These are phyloP conservation scores for Aureobasidium sp. DNA, from an alignment of 2,329 filamentous ascomycete genomes.

Conservation along the genomic window DNA sequence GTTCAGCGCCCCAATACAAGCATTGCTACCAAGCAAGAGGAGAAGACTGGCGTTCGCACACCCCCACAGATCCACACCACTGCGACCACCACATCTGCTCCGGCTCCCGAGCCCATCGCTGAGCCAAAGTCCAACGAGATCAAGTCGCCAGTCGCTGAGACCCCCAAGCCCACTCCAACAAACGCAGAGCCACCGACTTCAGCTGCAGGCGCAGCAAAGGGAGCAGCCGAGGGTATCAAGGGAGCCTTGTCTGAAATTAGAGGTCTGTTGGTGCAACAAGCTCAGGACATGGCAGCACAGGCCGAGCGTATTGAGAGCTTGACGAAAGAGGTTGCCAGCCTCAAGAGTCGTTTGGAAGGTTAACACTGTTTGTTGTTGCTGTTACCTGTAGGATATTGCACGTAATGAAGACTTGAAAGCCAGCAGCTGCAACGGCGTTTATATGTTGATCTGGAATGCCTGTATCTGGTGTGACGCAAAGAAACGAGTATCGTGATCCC, in stretches of 20 bases:
- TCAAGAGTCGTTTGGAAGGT: constrained; percentile 64
- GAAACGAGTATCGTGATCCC: not conserved
- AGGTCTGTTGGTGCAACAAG: constrained; percentile 54
- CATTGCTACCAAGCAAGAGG: constrained; percentile 28
- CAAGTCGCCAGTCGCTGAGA: constrained; percentile 16
- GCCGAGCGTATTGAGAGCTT: constrained; percentile 69
- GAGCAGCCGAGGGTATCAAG: constrained; percentile 48
- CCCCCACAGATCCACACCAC: constrained; percentile 22
- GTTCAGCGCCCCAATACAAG: constrained; percentile 47
- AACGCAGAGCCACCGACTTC: constrained; percentile 14
- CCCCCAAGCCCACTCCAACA: not conserved
- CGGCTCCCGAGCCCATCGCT: constrained; percentile 18
- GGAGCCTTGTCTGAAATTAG: constrained; percentile 69
- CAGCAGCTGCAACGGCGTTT: not conserved
- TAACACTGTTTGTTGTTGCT: not conserved
- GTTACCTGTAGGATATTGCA: not conserved
- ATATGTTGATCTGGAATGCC: not conserved
- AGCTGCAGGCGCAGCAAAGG: constrained; percentile 28
- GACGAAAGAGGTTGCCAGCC: constrained; percentile 67
- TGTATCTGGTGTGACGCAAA: not conserved
- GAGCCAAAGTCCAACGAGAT: not conserved
- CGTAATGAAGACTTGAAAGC: not conserved
- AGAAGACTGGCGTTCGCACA: constrained; percentile 29
- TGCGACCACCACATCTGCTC: constrained; percentile 21
- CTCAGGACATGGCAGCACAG: constrained; percentile 37